phyloP scores from a whole-genome alignment of 2,329 filamentous ascomycete species.

The Cephalotrichum gorgonifer region DNA sequence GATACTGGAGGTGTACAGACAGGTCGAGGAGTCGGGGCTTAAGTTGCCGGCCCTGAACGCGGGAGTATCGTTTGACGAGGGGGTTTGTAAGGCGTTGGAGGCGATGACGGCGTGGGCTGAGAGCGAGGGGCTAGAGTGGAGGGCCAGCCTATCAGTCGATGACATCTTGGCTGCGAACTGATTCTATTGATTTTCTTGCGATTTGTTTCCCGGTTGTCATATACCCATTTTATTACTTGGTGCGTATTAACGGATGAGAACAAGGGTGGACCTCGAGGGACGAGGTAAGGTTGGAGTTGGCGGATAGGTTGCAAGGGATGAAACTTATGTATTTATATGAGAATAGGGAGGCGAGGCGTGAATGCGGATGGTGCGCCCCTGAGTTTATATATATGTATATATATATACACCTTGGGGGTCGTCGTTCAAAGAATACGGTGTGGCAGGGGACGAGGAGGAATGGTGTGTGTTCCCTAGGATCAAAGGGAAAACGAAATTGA shows the following conservation, averaged over 20 bases:
- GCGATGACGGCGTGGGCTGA: conserved; percentile 4
- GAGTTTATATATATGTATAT: background rate
- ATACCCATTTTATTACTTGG: conserved; percentile 2
- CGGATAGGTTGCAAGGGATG: background rate
- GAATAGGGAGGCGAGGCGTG: background rate
- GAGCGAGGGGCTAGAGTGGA: conserved; percentile 3
- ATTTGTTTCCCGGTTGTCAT: background rate
- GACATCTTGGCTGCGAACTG: conserved; percentile 2
- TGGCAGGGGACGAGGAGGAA: background rate
- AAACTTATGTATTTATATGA: background rate
- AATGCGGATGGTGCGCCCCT: background rate
- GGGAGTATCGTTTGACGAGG: conserved; percentile 53
- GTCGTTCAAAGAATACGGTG: no score
- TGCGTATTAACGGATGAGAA: background rate
- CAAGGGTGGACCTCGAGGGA: no score
- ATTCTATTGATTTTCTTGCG: background rate
- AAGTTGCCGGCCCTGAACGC: conserved; percentile 4
- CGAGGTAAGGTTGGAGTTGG: background rate
- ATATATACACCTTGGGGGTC: background rate
- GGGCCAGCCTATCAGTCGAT: background rate
- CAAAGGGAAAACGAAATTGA: no score
- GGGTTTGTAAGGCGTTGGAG: conserved; percentile 29
- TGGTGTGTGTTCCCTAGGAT: background rate
- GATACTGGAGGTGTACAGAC: background rate
- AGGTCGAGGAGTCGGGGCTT: background rate